Evolutionary conservation across 2,329 filamentous ascomycete genomes (phyloP).

Genomic region (Canariomyces notabilis): DNA sequence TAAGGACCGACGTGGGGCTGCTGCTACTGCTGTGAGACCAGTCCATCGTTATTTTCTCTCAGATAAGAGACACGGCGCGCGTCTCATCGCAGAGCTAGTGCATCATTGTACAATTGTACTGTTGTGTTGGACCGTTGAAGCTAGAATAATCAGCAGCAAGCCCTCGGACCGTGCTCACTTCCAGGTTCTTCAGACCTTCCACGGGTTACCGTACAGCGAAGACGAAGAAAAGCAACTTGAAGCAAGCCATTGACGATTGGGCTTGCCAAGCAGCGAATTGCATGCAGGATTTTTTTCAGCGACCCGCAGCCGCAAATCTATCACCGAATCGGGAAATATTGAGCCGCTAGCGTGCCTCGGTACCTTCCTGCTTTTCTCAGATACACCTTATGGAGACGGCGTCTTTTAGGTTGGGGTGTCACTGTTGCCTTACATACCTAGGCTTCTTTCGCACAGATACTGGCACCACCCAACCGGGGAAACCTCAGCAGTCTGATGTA

Average conservation of each 20-base stretch:
- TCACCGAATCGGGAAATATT: background rate
- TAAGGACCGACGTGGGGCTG: too few relatives aligned
- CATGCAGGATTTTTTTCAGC: slow-evolving; percentile 4
- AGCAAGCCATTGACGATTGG: background rate
- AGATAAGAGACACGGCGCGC: background rate
- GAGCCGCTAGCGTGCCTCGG: background rate
- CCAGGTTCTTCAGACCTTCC: too few relatives aligned
- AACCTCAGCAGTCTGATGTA: too few relatives aligned
- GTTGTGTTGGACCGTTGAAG: background rate
- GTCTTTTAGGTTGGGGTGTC: too few relatives aligned
- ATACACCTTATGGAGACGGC: too few relatives aligned
- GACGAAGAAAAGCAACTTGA: background rate
- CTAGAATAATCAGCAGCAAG: background rate
- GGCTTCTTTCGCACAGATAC: too few relatives aligned
- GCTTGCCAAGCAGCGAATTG: background rate
- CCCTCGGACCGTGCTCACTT: too few relatives aligned
- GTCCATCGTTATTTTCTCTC: background rate
- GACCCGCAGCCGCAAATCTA: background rate
- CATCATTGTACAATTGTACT: background rate
- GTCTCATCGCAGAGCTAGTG: background rate
- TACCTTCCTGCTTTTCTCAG: too few relatives aligned
- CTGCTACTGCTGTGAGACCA: too few relatives aligned
- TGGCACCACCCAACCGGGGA: too few relatives aligned
- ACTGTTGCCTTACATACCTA: too few relatives aligned
- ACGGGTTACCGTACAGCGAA: background rate